Conservation (phyloP, 2,329 filamentous ascomycete species). For the Ascochyta fabae region DNA sequence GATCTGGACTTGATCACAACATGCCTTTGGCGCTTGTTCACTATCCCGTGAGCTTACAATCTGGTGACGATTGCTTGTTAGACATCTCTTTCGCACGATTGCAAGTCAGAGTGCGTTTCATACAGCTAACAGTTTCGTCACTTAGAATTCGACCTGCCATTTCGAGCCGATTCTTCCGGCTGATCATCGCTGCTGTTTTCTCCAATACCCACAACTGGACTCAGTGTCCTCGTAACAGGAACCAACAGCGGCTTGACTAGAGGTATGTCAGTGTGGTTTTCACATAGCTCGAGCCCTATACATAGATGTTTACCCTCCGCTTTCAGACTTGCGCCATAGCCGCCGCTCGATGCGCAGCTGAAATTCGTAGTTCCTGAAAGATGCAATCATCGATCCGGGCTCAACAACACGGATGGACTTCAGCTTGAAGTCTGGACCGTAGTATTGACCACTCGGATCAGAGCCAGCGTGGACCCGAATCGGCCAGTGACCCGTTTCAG, state of each 20-base stretch:
- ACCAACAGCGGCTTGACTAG: conserved; percentile 1
- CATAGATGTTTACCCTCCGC: neutral
- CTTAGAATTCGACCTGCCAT: too few relatives aligned
- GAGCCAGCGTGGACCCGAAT: conserved; percentile 27
- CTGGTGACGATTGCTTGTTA: too few relatives aligned
- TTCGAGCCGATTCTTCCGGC: too few relatives aligned
- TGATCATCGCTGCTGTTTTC: neutral
- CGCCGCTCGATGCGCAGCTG: conserved; percentile 26
- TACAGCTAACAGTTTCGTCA: neutral
- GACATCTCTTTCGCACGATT: too few relatives aligned
- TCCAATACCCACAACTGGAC: neutral
- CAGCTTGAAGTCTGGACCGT: conserved; percentile 26
- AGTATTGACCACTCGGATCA: conserved; percentile 2
- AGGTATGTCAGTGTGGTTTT: neutral
- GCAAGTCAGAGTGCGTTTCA: too few relatives aligned
- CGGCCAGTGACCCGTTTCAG: conserved; percentile 31
- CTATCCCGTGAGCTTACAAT: too few relatives aligned
- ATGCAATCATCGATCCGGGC: conserved; percentile 19
- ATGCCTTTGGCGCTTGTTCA: too few relatives aligned
- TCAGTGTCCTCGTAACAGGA: neutral
- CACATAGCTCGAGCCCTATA: neutral
- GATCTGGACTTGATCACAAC: too few relatives aligned
- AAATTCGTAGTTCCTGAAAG: conserved; percentile 18
- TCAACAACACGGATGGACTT: conserved; percentile 30
- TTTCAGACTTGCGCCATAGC: conserved; percentile 25